Evolutionary conservation across 2,329 filamentous ascomycete species (phyloP), one percentile per base, ranked within the genome.

Genomic region (Dothideomycetes sp.): DNA sequence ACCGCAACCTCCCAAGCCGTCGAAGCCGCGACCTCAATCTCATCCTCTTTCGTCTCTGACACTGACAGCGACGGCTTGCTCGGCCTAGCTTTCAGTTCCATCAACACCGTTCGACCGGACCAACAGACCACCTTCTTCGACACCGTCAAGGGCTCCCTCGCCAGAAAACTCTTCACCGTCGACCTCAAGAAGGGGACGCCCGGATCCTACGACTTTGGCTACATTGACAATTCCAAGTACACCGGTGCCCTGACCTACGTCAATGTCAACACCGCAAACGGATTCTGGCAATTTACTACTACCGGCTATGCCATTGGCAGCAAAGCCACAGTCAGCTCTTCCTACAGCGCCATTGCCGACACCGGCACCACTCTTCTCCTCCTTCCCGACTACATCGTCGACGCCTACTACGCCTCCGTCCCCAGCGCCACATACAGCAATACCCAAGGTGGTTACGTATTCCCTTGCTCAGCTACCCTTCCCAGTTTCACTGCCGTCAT

Each of bases 351-450:
- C 49, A 82, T 84, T 56, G 75, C 76, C 52, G 80, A 84, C 62
- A 84, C 80, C 2, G 80, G 80, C 40, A 84, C 80, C 43, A 79
- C 78, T 1, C 73, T 84, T 20, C 60, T 82, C 41, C 67, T 81
- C 47, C 59, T 80, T 13, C 73, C 75, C 18, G 55, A 68, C 41
- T 49, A 55, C 22, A 64, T 80, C 45, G 70, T 76, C 47, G 50
- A 59, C 1, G 68, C 64, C 29, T 84, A 82, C 68, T 84, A 82
- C 64, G 54, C 56, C 25, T 55, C 73, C 46, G 29, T 47, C 35
- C 41, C 52, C 6, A 70, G 74, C 3, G 67, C 80, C 0, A 48
- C 61, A 32, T 62, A 76, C 53, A 62, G 67, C 52, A 18, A 46
- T 12, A 48, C 51, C 2, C 60, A 66, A 31, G 78, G 74, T 37